Percentiles rank a stretch among this genome's conserved stretches.
These are phyloP conservation scores for Penicillium pancosmium DNA, from an alignment of 495 filamentous ascomycete genomes.

Conservation along the genomic window DNA sequence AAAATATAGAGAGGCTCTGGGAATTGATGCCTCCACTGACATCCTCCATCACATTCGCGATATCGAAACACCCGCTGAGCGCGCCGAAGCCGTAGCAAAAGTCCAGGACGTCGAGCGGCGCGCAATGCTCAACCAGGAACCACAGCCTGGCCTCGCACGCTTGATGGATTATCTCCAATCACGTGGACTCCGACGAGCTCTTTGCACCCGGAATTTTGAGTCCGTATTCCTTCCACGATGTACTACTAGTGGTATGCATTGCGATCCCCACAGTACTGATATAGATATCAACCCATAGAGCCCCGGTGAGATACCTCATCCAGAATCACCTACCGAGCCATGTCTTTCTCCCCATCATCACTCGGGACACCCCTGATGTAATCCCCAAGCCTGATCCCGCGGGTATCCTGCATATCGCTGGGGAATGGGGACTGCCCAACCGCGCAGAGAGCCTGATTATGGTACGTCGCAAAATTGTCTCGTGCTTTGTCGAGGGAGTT, in stretches of 20 bases:
- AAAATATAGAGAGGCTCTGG: constrained; percentile 53
- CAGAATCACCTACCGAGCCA: constrained; percentile 67
- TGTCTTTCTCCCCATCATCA: constrained; percentile 81
- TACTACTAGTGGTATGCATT: neutral
- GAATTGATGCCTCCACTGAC: constrained; percentile 70
- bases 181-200: constrained; percentile 67
- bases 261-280: neutral
- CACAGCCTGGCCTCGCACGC: constrained; percentile 73
- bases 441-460: constrained; percentile 55
- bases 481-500: too few species aligned
- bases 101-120: constrained; percentile 78
- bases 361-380: constrained; percentile 69
- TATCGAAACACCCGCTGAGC: constrained; percentile 62
- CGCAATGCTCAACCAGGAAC: constrained; percentile 76
- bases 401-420: constrained; percentile 82
- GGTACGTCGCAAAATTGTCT: constrained; percentile 32
- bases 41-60: constrained; percentile 86
- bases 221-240: constrained; percentile 16
- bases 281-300: constrained; percentile 35
- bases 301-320: constrained; percentile 70
- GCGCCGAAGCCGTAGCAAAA: constrained; percentile 64
- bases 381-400: constrained; percentile 88
- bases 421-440: constrained; percentile 66
- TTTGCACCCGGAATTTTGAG: constrained; percentile 97
- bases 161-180: constrained; percentile 82